phyloP scores from a whole-genome alignment of 192 early-diverging fungal genomes.

The Podila epicladia region DNA sequence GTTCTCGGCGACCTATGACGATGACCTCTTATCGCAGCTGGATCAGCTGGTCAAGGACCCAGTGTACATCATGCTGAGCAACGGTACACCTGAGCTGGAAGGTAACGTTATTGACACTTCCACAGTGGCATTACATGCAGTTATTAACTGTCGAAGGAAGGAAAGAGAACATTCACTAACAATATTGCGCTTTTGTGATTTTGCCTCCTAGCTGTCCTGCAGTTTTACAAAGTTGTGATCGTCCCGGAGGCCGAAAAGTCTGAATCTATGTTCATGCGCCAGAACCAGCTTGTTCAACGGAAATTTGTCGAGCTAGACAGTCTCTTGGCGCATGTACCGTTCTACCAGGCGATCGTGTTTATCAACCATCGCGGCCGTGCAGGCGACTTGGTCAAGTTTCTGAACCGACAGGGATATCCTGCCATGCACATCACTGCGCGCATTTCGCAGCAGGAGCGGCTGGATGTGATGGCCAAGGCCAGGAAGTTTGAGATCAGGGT shows the following conservation, averaged over 20 bases:
- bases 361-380: slow-evolving; percentile 62
- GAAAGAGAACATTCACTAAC: no score
- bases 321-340: slow-evolving; percentile 58
- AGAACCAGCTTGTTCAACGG: slow-evolving; percentile 48
- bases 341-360: slow-evolving; percentile 72
- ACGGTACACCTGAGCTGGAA: slow-evolving; percentile 59
- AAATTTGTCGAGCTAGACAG: slow-evolving; percentile 58
- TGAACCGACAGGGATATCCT: slow-evolving; percentile 61
- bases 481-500: slow-evolving; percentile 64
- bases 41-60: slow-evolving; percentile 56
- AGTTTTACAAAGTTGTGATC: slow-evolving; percentile 54
- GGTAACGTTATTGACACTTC: slow-evolving; percentile 33
- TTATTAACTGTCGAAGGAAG: no score
- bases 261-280: slow-evolving; percentile 26
- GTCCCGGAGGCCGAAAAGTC: slow-evolving; percentile 17
- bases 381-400: slow-evolving; percentile 56
- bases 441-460: slow-evolving; percentile 54
- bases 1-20: slow-evolving; percentile 70
- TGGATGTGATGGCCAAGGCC: slow-evolving; percentile 62
- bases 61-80: slow-evolving; percentile 57
- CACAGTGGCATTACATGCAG: background rate
- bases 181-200: background rate
- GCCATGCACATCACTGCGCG: slow-evolving; percentile 60
- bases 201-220: slow-evolving; percentile 56
- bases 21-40: slow-evolving; percentile 50